Conservation (phyloP, 192 early-diverging fungal genomes). For the Kappamyces sp. region DNA sequence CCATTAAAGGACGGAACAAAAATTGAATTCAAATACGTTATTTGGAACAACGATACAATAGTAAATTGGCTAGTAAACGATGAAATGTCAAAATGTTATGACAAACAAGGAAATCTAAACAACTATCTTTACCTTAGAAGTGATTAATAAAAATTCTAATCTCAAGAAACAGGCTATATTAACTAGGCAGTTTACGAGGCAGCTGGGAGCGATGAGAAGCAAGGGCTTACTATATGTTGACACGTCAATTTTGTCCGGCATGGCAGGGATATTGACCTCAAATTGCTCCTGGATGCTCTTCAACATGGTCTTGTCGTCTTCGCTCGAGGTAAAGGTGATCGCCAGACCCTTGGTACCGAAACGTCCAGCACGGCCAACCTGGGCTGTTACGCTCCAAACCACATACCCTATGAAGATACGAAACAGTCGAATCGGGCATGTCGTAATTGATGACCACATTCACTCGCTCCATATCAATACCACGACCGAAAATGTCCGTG, state of each 20-base stretch:
- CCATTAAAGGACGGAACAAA: too few species aligned
- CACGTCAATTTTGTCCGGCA: slow-evolving; percentile 82
- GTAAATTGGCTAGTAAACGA: too few species aligned
- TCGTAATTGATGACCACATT: slow-evolving; percentile 99
- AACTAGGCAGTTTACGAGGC: neutral
- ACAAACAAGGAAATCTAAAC: too few species aligned
- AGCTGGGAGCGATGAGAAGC: neutral
- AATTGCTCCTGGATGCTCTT: slow-evolving; percentile 89
- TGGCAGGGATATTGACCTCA: slow-evolving; percentile 86
- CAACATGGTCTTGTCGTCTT: slow-evolving; percentile 69
- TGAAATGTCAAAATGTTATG: too few species aligned
- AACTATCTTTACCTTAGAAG: too few species aligned
- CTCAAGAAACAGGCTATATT: too few species aligned
- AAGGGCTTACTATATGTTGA: slow-evolving; percentile 67
- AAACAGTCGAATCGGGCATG: slow-evolving; percentile 83
- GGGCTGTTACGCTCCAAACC: neutral
- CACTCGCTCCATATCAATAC: slow-evolving; percentile 97
- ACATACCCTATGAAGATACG: slow-evolving; percentile 84
- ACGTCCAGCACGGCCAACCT: slow-evolving; percentile 94
- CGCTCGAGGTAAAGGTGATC: slow-evolving; percentile 85
- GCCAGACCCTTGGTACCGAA: slow-evolving; percentile 99
- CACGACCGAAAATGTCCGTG: slow-evolving; percentile 96
- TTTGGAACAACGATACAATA: too few species aligned
- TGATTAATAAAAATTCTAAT: too few species aligned
- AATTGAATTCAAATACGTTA: too few species aligned